Conservation (phyloP, 306 rosid genomes). For the Vicia villosa region DNA sequence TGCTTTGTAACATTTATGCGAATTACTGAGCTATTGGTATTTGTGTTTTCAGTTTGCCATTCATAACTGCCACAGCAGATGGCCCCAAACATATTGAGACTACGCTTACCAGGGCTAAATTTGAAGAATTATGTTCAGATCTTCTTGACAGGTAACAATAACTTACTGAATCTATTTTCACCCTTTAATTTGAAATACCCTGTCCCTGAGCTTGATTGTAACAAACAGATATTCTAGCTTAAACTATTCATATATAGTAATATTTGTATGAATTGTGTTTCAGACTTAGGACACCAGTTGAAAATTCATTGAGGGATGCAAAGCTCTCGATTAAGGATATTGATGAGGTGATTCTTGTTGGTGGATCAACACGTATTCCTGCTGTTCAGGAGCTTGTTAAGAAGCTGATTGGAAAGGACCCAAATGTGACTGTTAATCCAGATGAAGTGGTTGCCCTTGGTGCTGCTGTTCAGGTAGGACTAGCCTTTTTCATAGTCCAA, state of each 20-base stretch:
- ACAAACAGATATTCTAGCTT: neutral
- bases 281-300: slow-evolving; percentile 89
- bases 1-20: neutral
- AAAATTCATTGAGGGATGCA: slow-evolving; percentile 93
- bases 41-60: slow-evolving; percentile 67
- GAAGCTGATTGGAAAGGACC: slow-evolving; percentile 87
- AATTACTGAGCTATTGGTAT: neutral
- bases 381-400: slow-evolving; percentile 90
- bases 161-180: neutral
- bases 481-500: neutral
- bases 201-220: neutral
- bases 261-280: slow-evolving; percentile 22
- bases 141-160: slow-evolving; percentile 80
- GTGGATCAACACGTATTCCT: slow-evolving; percentile 94
- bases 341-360: slow-evolving; percentile 93
- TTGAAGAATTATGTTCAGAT: slow-evolving; percentile 91
- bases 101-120: slow-evolving; percentile 85
- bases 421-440: slow-evolving; percentile 91
- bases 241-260: neutral
- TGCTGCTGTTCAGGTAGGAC: slow-evolving; percentile 89
- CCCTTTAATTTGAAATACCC: neutral
- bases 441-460: slow-evolving; percentile 98
- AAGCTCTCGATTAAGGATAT: slow-evolving; percentile 79
- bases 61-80: slow-evolving; percentile 93
- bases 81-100: slow-evolving; percentile 99